phyloP scores from a whole-genome alignment of 768 basidiomycete species.

The Mycena galopus region DNA sequence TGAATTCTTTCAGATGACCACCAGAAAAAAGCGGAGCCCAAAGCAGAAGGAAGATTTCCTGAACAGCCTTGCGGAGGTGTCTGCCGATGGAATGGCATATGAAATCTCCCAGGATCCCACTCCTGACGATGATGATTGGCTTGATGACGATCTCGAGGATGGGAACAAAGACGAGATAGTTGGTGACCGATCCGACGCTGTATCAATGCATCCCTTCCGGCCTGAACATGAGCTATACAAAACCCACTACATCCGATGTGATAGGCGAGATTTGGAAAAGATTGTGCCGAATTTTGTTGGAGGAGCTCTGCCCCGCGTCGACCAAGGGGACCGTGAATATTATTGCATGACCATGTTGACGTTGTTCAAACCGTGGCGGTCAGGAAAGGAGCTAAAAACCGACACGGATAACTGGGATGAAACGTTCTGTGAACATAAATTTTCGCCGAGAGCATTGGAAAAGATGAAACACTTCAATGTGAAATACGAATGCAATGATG shows the following conservation, averaged over 20 bases:
- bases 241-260: constrained; percentile 12
- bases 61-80: no score
- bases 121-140: no score
- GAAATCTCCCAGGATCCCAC: no score
- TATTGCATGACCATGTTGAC: constrained; percentile 45
- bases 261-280: background rate
- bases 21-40: no score
- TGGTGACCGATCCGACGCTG: no score
- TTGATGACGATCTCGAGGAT: no score
- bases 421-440: constrained; percentile 29
- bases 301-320: constrained; percentile 39
- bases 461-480: constrained; percentile 42
- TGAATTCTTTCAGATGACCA: no score
- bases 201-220: background rate
- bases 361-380: constrained; percentile 46
- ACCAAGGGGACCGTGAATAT: constrained; percentile 48
- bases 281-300: constrained; percentile 47
- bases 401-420: constrained; percentile 34
- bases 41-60: no score
- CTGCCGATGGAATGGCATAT: no score
- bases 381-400: constrained; percentile 37
- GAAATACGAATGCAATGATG: constrained; percentile 47
- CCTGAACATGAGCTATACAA: background rate
- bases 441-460: constrained; percentile 23
- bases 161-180: no score